Evolutionary conservation across 73 alveolate genomes (phyloP), one percentile per base, ranked within the genome.

Genomic region (Paramecium caudatum): DNA sequence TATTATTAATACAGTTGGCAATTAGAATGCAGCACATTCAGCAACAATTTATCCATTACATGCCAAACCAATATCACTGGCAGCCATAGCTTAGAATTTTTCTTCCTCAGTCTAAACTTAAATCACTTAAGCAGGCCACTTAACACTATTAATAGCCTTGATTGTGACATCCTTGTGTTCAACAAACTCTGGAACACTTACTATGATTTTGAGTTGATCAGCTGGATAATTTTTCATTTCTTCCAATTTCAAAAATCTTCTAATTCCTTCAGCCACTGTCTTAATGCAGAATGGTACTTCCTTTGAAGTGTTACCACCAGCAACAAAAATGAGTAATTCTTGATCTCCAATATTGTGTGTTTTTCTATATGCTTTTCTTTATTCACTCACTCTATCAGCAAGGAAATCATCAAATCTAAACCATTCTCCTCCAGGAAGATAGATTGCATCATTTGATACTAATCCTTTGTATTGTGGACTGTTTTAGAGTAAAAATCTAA

Each of bases 1-100:
- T 43, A 78, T 13, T 34, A 82, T 82, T 10, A 82, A 12, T 62
- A 86, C 93, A 30, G 93, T 49, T 47, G 93, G 93, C 65, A 86
- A 86, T 86, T 86, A 25, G 48, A 86, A 86, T 4, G 93, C 88
- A 62, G 93, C 93, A 46, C 87, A 86, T 86, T 86, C 93, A 62
- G 90, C 34, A 23, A 86, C 88, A 5, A 86, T 47, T 39, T 63
- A 70, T 43, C 93, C 93, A 39, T 86, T 86, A 12, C 46, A 17
- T 3, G 93, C 90, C 30, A 86, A 34, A 39, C 90, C 93, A 43
- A 86, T 78, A 86, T 86, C 93, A 21, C 68, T 39, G 43, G 93
- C 93, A 41, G 90, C 82, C 46, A 86, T 43, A 19, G 93, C 93
- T 41, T 69, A 80, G 36, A 86, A 86, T 62, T 63, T 86, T 3